Evolutionary conservation across 768 basidiomycete species (phyloP), one percentile per base, ranked within the genome.

Genomic region (Omphalotus guepiniiformis): DNA sequence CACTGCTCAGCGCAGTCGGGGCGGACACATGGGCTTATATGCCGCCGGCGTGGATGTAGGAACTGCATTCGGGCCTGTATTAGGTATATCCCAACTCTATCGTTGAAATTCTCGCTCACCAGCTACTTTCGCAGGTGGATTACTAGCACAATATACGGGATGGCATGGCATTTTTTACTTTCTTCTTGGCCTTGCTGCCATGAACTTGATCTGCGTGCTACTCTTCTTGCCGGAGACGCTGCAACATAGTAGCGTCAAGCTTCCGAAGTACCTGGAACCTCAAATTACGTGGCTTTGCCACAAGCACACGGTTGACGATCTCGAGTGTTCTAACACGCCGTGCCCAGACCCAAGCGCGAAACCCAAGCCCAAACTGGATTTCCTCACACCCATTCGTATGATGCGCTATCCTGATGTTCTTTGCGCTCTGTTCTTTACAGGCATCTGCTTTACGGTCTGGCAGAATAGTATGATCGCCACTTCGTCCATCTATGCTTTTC

Each of bases 161-260:
- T 48, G 38, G 38, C 47, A 48, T 19, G 47, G 25, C 18, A 48
- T 48, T 15, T 48, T 48, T 39, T 40, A 27, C 22, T 48, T 39
- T 23, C 38, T 39, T 11, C 26, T 38, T 16, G 47, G 38, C 1
- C 6, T 48, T 21, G 39, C 47, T 13, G 37, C 47, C 5, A 7
- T 21, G 15, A 8, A 21, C 2, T 21, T 37, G 3, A 13, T 18
- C 18, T 21, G 18, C 25, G 23, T 46, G 19, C 11, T 37, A n/a
- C 18, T 21, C 12, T 4, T 46, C 5, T 26, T 46, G 3, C 44
- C 44, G 15, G 44, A 46, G 26, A 46, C 44, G 6, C 32, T 46
- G 13, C 44, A 26, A 36, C 21, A 23, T 23, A 26, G 19, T 1
- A 22, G 19, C 11, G 18, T 32, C 34, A n/a, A 19, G 6, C 19